These are phyloP conservation scores for Aspergillus sp. DNA, from an alignment of 2,329 filamentous ascomycete genomes.

Conservation along the genomic window DNA sequence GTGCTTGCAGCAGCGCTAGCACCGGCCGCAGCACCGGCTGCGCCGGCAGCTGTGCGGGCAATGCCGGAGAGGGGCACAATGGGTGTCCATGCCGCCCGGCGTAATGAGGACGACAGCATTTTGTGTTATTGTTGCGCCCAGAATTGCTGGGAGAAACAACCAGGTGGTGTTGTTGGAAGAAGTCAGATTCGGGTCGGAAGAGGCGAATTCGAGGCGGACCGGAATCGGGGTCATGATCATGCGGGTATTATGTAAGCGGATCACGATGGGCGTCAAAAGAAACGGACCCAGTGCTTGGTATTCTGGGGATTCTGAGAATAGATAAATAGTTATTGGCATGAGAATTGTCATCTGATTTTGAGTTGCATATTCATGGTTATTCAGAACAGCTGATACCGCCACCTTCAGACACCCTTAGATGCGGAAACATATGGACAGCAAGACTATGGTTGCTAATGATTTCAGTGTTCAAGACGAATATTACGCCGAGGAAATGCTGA, in stretches of 20 bases:
- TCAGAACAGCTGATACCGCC: too few species aligned
- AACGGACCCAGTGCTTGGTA: too few species aligned
- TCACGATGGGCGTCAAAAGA: not conserved
- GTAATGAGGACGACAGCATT: constrained; percentile 43
- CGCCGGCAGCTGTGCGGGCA: constrained; percentile 23
- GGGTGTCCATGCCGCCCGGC: constrained; percentile 38
- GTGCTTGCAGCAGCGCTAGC: constrained; percentile 22
- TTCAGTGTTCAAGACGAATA: too few species aligned
- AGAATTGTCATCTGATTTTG: too few species aligned
- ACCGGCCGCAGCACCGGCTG: constrained; percentile 11
- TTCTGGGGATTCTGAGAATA: too few species aligned
- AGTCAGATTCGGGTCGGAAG: constrained; percentile 12
- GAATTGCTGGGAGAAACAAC: constrained; percentile 14
- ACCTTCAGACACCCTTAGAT: too few species aligned
- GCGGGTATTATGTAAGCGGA: constrained; percentile 25
- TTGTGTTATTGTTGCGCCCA: constrained; percentile 15
- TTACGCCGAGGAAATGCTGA: too few species aligned
- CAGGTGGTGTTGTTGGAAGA: constrained; percentile 18
- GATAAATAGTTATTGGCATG: too few species aligned
- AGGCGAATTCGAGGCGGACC: constrained; percentile 31
- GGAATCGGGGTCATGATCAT: constrained; percentile 28
- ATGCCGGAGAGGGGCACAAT: constrained; percentile 27
- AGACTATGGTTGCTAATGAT: too few species aligned
- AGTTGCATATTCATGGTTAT: too few species aligned
- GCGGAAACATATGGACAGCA: too few species aligned